Conservation (phyloP, 257 asterid species). For the Orobanche coerulescens region DNA sequence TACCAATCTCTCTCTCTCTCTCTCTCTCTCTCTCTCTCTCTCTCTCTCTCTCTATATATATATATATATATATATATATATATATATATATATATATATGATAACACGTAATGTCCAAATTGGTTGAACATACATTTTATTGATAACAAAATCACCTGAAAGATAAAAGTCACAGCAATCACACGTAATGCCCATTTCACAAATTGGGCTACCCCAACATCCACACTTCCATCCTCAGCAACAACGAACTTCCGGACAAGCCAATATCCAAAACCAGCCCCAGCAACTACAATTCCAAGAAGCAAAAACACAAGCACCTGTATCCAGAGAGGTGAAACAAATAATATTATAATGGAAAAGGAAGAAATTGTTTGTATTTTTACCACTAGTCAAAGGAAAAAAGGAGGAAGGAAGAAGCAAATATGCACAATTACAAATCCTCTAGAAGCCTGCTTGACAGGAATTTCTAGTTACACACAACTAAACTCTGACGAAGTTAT, state of each 20-base stretch:
- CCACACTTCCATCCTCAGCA: conserved; percentile 77
- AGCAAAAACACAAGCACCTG: conserved; percentile 70
- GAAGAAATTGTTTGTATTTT: background rate
- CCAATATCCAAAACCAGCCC: conserved; percentile 92
- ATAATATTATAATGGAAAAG: background rate
- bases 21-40: too few species aligned
- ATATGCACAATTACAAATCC: background rate
- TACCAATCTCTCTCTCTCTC: background rate
- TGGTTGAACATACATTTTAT: background rate
- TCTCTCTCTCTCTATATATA: too few species aligned
- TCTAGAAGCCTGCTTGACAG: background rate
- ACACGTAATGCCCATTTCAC: conserved; percentile 87
- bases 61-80: too few species aligned
- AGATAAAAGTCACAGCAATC: conserved; percentile 58
- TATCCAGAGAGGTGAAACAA: conserved; percentile 15
- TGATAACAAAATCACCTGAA: conserved; percentile 48
- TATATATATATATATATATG: too few species aligned
- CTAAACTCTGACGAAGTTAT: background rate
- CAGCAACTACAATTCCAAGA: conserved; percentile 70
- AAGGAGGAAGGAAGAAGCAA: background rate
- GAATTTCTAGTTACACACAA: background rate
- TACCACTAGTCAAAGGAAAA: conserved; percentile 1
- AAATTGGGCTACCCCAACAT: conserved; percentile 71
- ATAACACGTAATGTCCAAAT: too few species aligned
- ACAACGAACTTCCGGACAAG: conserved; percentile 82